Evolutionary conservation across 352 stramenopile genomes (phyloP), one percentile per base, ranked within the genome.

Genomic region (Aphanomyces euteiches): DNA sequence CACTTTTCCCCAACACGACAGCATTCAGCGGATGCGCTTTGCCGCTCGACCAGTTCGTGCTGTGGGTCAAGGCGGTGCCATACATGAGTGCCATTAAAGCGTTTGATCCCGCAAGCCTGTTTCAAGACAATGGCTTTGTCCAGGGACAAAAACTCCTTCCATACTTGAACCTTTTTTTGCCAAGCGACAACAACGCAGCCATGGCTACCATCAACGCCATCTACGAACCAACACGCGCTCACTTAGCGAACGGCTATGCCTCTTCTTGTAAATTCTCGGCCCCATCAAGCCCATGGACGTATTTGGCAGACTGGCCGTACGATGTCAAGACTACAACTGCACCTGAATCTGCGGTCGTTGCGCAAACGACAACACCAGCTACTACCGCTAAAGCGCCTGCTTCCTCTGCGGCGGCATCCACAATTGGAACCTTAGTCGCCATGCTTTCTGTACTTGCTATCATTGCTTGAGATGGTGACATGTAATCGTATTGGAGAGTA

Each of bases 21-120:
- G 60, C 75, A 10, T 73, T 54, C 5, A n/a, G 64, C 10, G 64
- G 43, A 8, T 70, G 82, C 69, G 74, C 82, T 8, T 45, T 77
- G 56, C 77, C 80, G 5, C 43, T 85, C 12, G 72, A 79, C 37
- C 12, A 28, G 37, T 58, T 87, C 36, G 17, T 87, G 15, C 66
- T 75, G 48, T 77, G 77, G 50, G 15, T 89, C 37, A 56, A 47
- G 5, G 66, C 64, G 4, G 84, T 75, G 56, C 75, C 73, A 13
- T 72, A 85, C 19, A 28, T 75, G 28, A 68, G 47, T 0, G 34
- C 39, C 6, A 70, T 70, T 34, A 61, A 37, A 7, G 61, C 66
- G 12, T 47, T 70, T 54, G 75, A 87, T 45, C 54, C 54, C 17
- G 19, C 13, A 15, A 28, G 54, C 5, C 66, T 83, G 12, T 89